Base-by-base conservation (phyloP, 2,329 filamentous ascomycete species). In the Triangularia setosa region DNA sequence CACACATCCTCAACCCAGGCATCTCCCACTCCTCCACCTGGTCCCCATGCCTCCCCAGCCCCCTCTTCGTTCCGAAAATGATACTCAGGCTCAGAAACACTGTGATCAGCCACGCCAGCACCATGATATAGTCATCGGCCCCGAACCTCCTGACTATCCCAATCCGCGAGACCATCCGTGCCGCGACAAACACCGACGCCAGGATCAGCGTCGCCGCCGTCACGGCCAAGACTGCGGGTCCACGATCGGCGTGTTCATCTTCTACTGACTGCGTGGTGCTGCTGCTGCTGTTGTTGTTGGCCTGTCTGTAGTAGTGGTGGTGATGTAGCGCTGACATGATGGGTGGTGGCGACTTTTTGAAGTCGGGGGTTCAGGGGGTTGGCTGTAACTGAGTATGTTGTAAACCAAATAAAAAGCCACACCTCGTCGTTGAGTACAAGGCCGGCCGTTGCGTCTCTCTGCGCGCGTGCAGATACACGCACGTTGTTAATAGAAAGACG, bases 71-170 rank as follows among this genome's bases (percentile, higher is more conserved):
- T 30, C 86, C 89, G 67, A 85, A 83, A 73, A 85, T 85, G 67
- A 92, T 89, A 48, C 87, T 81, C 66, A 90, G 84, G 21, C 86
- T 87, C 44, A 92, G 78, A 35, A 86, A 90, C 68, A 90, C 85
- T 44, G 88, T 85, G 56, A 93, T 74, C 12, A 87, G 70, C 93
- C 92, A 97, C 62, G 93, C 92, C 48, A 91, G 69, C 11, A 92
- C 76, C 76, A 97, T 95, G 71, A 91, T 85, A 76, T 88, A 90
- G 80, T 97, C 93, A 77, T 96, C 92, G 80, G 85, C 85, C 62
- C 84, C 87, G 60, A 92, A 78, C 62, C 84, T 87, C 69, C 85
- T 86, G 63, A 97, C 89, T 58, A 97, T 88, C 56, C 84, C 86
- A 58, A 85, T 81, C 27, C 93, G 85, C 65, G 90, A 92, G 52